These are phyloP conservation scores for Brassica cretica DNA, from an alignment of 345 rosid species.

Conservation along the genomic window DNA sequence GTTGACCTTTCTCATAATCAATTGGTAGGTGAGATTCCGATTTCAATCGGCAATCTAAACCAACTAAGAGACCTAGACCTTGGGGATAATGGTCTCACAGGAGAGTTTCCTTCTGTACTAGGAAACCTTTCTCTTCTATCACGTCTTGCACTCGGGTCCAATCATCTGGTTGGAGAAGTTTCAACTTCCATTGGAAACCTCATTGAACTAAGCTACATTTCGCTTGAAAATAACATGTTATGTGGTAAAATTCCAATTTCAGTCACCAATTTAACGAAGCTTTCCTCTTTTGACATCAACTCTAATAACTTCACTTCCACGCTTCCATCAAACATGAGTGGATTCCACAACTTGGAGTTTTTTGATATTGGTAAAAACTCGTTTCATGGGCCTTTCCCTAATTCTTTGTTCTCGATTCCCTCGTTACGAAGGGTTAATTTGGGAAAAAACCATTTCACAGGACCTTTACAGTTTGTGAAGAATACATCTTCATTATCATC, in stretches of 20 bases:
- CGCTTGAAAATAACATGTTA: not conserved
- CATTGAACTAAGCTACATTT: not conserved
- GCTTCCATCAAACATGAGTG: too few relatives aligned
- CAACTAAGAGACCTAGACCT: not conserved
- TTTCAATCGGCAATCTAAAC: not conserved
- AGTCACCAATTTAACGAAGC: not conserved
- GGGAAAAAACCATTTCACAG: not conserved
- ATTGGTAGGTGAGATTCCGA: too few relatives aligned
- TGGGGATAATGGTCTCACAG: not conserved
- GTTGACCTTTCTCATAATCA: too few relatives aligned
- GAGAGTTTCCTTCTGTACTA: not conserved
- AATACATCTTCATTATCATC: not conserved
- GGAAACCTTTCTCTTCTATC: not conserved
- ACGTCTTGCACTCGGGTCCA: not conserved
- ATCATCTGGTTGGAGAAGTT: not conserved
- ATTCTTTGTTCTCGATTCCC: not conserved
- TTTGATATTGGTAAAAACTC: not conserved
- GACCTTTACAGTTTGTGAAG: not conserved
- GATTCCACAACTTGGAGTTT: too few relatives aligned
- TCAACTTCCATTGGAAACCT: not conserved
- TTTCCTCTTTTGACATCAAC: not conserved
- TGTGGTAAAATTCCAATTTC: not conserved
- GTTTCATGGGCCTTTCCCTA: not conserved
- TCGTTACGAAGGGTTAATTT: rapidly evolving
- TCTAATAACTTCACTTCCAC: not conserved